Conservation (phyloP, 202 grass and related monocot genomes). For the Musa balbisiana region DNA sequence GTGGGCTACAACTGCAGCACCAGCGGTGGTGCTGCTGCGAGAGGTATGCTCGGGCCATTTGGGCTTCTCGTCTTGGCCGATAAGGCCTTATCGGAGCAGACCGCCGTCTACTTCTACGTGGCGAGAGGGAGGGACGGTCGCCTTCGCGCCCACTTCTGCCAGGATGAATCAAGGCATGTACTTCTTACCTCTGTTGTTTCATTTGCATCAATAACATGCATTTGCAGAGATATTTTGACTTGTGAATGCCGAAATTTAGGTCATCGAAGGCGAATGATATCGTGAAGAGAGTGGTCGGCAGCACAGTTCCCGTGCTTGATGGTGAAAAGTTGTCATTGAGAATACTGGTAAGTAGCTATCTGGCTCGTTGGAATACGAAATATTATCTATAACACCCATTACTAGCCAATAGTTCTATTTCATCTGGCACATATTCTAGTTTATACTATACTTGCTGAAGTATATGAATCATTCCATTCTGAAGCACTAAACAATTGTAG, state of each 20-base stretch:
- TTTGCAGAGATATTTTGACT: not conserved
- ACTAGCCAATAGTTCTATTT: no score
- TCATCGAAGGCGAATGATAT: conserved; percentile 68
- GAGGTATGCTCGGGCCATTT: conserved; percentile 56
- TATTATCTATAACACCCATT: no score
- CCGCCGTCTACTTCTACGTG: conserved; percentile 74
- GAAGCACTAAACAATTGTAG: no score
- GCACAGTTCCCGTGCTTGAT: conserved; percentile 46
- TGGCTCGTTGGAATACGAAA: not conserved
- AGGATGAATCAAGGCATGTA: conserved; percentile 46
- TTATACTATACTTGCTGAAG: no score
- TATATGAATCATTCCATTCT: no score
- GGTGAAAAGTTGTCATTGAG: conserved; percentile 46
- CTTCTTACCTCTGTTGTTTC: not conserved
- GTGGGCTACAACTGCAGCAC: conserved; percentile 75
- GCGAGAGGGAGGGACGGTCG: conserved; percentile 40
- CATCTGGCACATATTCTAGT: no score
- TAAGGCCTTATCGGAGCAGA: conserved; percentile 39
- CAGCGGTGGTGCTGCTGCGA: conserved; percentile 37
- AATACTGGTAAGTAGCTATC: conserved; percentile 42
- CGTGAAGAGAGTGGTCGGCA: conserved; percentile 74
- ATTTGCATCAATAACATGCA: no score
- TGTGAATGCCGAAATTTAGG: conserved; percentile 9
- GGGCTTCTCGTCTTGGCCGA: conserved; percentile 68
- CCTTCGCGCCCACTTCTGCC: conserved; percentile 68